phyloP scores from a whole-genome alignment of 2,329 filamentous ascomycete species.

The Talaromyces sp. region DNA sequence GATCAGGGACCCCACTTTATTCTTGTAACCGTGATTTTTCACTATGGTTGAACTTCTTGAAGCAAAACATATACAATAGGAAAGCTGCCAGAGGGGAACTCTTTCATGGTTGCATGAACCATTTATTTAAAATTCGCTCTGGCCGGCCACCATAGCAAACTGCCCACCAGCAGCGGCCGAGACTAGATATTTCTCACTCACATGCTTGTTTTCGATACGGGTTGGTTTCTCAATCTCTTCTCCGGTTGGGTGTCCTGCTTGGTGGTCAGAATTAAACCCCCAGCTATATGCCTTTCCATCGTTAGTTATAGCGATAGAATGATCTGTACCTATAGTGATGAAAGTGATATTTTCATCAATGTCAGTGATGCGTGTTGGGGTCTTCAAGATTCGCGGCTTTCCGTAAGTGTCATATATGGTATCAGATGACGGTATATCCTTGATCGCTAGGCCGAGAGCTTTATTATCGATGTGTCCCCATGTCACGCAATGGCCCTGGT shows the following conservation, averaged over 20 bases:
- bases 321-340: slow-evolving; percentile 10
- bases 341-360: not conserved
- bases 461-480: slow-evolving; percentile 18
- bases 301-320: slow-evolving; percentile 12
- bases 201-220: not conserved
- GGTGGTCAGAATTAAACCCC: slow-evolving; percentile 12
- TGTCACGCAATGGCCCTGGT: slow-evolving; percentile 15
- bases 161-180: slow-evolving; percentile 1
- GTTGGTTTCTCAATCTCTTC: not conserved
- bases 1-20: not conserved
- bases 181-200: not conserved
- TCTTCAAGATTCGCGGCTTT: not conserved
- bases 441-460: slow-evolving; percentile 13
- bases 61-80: too few relatives aligned
- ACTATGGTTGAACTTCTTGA: too few relatives aligned
- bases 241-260: not conserved
- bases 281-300: slow-evolving; percentile 16
- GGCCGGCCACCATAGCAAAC: not conserved
- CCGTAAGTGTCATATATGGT: not conserved
- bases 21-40: not conserved
- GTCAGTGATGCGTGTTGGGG: not conserved
- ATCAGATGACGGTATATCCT: slow-evolving; percentile 10
- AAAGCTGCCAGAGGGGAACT: too few relatives aligned
- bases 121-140: too few relatives aligned
- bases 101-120: too few relatives aligned